Base-by-base conservation (phyloP, 495 filamentous ascomycete genomes). In the Daldinia caldariorum region DNA sequence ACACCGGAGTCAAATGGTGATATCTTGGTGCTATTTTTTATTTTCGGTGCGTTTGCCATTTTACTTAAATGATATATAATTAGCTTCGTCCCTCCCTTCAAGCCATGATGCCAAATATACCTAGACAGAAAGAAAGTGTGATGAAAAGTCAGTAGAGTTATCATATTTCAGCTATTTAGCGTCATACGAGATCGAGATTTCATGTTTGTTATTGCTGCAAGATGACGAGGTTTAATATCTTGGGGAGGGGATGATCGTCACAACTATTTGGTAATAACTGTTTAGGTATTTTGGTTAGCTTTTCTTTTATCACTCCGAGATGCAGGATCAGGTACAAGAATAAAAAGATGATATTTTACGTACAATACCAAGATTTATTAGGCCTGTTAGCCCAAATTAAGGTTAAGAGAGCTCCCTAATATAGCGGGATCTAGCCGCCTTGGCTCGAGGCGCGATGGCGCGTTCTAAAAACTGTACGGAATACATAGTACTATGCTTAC, bases 391-490 rank as follows among this genome's bases (percentile, higher is more conserved):
- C 60, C 54, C 20, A 58, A 63, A 63, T 58, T 58, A 47, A 47
- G 43, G 43, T 47, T 47, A 8, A 47, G 22, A 26, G 31, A 54
- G 38, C 39, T 35, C 13, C 41, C 56, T 55, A 54, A 67, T n/a
- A 8, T 49, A 66, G 63, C 57, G 63, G 63, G 59, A 55, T 5
- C 66, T 54, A 59, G n/a, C 66, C 66, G 66, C n/a, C 66, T 69
- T 63, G 60, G 66, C 66, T 10, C 2, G 4, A 47, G 14, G 1
- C 20, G 6, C 43, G 4, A 18, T 45, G 31, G 26, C 14, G 12
- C 26, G n/a, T n/a, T 53, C 22, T 53, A 16, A 31, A 13, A 18
- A 31, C 8, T 9, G n/a, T n/a, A n/a, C n/a, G n/a, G n/a, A n/a
- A n/a, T n/a, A n/a, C n/a, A n/a, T n/a, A n/a, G n/a, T n/a, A n/a